A percentile compares a stretch with the other conserved stretches of the same genome.
phyloP scores from a whole-genome alignment of 1,284 basidiomycete species.

The Vanrija sp. region DNA sequence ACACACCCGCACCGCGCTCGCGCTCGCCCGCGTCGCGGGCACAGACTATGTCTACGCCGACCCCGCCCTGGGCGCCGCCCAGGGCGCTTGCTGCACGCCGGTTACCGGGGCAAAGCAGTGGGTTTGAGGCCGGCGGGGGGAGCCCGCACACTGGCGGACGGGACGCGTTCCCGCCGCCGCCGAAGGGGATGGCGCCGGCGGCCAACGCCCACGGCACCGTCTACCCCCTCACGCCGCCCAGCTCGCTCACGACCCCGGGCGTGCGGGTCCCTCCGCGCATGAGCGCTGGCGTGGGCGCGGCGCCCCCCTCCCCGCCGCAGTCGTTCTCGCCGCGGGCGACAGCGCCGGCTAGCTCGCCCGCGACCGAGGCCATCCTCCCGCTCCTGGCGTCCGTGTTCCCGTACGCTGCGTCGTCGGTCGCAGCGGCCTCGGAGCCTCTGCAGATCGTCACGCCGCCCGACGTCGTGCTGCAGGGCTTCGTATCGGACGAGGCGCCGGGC shows the following conservation, averaged over 20 bases:
- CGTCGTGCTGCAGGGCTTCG: conserved; percentile 38
- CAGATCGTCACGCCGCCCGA: conserved; percentile 46
- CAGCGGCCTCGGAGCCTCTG: conserved; percentile 28
- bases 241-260: background rate
- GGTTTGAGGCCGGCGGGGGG: conserved; percentile 52
- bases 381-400: conserved; percentile 45
- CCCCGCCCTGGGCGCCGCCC: conserved; percentile 14
- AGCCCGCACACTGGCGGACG: conserved; percentile 30
- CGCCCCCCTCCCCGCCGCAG: background rate
- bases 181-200: background rate
- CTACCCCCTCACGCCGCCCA: conserved; percentile 3
- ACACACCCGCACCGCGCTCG: conserved; percentile 31
- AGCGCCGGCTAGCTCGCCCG: background rate
- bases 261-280: conserved; percentile 1
- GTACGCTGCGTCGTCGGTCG: conserved; percentile 28
- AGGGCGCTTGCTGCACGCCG: conserved; percentile 30
- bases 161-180: conserved; percentile 2
- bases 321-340: background rate
- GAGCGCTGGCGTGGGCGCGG: background rate
- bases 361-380: conserved; percentile 22
- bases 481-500: conserved; percentile 27
- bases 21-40: conserved; percentile 45
- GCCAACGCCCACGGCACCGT: background rate
- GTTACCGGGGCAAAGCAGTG: conserved; percentile 47
- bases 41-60: conserved; percentile 37